Evolutionary conservation across 805 yeast genomes (phyloP), one percentile per base, ranked within the genome.

Genomic region (Hermanozyma aechmeae): DNA sequence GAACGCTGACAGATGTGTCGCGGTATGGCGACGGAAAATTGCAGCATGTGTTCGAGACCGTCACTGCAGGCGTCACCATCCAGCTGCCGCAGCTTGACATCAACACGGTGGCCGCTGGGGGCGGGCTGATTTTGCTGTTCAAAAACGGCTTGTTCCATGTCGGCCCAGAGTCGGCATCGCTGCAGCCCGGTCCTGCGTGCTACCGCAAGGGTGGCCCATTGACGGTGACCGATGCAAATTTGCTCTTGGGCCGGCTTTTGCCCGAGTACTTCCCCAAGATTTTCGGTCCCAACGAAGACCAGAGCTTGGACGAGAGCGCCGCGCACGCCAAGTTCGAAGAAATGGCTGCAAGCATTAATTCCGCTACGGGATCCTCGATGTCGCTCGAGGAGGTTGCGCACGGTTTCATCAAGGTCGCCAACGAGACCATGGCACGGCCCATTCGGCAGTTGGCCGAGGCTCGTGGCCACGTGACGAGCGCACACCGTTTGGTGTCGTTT

Each of bases 1-100:
- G 95, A 27, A 83, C 95, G 1, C 79, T 89, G 1, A 83, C 94
- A 1, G 94, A 84, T 56, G 87, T 81, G 4, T 75, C 85, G 4
- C 63, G 94, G 37, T 83, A 60, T 46, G 68, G 63, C n/a, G 24
- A 12, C 12, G 24, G 24, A 8, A 21, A 7, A 6, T 21, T n/a
- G 13, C 13, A 21, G 24, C 24, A 21, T n/a, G 24, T 21, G 11
- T 81, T 83, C 48, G 94, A 84, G 50, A 79, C 87, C 3, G 71
- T 79, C 2, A 80, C 86, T 9, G 93, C 94, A 3, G 89, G 89
- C 14, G 76, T 83, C 26, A 77, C 81, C 3, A 78, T 83, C 29
- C 92, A 80, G 42, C 76, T 92, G 9, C 26, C 26, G 12, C 26
- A 24, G 26, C 15, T 24, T 7, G 26, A 24, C 15, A 24, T 24